Evolutionary conservation across 2,329 filamentous ascomycete genomes (phyloP).

Genomic region (Ophiognomonia clavigignenti-juglandacearum): DNA sequence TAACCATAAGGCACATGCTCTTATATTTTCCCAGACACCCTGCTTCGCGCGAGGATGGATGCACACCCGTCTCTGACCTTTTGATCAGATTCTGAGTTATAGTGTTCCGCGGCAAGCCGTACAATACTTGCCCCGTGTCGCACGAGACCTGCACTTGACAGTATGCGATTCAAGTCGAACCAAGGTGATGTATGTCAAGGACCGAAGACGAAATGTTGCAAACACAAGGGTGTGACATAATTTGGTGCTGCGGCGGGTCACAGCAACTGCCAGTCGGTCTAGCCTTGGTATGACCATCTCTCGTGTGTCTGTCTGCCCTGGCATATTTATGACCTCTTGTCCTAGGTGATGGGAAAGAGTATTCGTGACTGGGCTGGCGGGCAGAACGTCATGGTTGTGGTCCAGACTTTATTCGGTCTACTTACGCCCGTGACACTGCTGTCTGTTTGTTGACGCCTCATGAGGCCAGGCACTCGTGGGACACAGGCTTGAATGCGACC

Average conservation of each 20-base stretch:
- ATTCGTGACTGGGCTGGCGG: not conserved
- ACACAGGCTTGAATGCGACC: not conserved
- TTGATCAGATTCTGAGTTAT: no score
- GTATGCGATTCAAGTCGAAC: not conserved
- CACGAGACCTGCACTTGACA: slow-evolving; percentile 6
- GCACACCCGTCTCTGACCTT: no score
- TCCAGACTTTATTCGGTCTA: slow-evolving; percentile 1
- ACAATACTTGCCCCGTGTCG: not conserved
- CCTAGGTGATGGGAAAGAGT: not conserved
- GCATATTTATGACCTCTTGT: not conserved
- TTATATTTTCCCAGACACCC: no score
- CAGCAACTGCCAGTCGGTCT: slow-evolving; percentile 1
- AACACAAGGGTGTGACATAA: not conserved
- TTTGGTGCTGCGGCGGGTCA: not conserved
- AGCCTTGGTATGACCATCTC: not conserved
- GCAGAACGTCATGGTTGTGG: not conserved
- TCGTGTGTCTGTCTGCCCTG: not conserved
- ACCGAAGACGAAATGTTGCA: not conserved
- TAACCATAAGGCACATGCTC: no score
- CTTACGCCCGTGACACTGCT: slow-evolving; percentile 2
- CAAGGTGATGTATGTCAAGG: not conserved
- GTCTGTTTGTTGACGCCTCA: not conserved
- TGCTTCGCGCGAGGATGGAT: no score
- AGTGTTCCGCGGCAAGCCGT: no score
- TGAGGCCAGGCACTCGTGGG: not conserved